Evolutionary conservation across 2,329 filamentous ascomycete species (phyloP).

Genomic region (Fragosphaeria purpurea): DNA sequence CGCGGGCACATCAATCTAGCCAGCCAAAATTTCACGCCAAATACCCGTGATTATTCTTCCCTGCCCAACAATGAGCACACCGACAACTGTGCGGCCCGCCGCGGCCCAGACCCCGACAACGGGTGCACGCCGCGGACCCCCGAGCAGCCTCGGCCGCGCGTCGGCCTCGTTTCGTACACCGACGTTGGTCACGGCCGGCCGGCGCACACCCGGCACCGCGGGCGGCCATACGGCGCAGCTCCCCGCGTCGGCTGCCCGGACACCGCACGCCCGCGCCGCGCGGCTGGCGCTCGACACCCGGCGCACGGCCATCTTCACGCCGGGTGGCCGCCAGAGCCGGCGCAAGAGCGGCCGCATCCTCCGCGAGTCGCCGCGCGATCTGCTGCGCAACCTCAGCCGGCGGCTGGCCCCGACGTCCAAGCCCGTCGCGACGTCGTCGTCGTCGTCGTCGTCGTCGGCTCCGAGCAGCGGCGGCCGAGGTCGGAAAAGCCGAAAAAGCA

Average conservation of each 20-base stretch:
- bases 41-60: no score
- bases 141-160: slow-evolving; percentile 2
- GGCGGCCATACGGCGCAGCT: slow-evolving; percentile 22
- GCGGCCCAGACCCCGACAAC: slow-evolving; percentile 4
- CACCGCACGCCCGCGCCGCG: slow-evolving; percentile 53
- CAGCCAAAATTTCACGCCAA: no score
- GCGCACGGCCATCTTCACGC: slow-evolving; percentile 49
- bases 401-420: slow-evolving; percentile 40
- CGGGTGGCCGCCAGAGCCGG: slow-evolving; percentile 38
- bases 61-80: slow-evolving; percentile 6
- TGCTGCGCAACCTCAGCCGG: slow-evolving; percentile 44
- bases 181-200: slow-evolving; percentile 9
- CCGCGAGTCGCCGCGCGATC: slow-evolving; percentile 44
- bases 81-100: background rate
- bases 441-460: slow-evolving; percentile 22
- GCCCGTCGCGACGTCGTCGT: slow-evolving; percentile 36
- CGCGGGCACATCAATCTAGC: no score
- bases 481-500: background rate
- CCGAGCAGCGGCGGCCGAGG: slow-evolving; percentile 6
- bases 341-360: slow-evolving; percentile 46
- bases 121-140: background rate
- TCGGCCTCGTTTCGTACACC: slow-evolving; percentile 7
- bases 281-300: slow-evolving; percentile 48
- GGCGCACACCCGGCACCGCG: slow-evolving; percentile 23
- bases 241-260: slow-evolving; percentile 37